phyloP scores from a whole-genome alignment of 176 grass and related monocot species.

The Leersia perrieri region DNA sequence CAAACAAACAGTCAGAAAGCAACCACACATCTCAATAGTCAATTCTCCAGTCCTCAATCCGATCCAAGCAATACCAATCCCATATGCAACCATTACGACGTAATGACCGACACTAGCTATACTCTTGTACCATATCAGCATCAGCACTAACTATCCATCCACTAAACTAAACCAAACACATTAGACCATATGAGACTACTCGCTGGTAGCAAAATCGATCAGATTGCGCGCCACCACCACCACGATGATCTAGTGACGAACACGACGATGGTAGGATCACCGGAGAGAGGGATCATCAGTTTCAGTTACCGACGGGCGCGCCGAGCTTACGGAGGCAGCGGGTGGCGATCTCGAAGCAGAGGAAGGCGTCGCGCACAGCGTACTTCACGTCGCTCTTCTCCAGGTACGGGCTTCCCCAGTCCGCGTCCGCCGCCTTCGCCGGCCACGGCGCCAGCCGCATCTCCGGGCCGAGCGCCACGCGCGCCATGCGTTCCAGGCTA shows the following conservation, averaged over 20 bases:
- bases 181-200: background rate
- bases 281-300: background rate
- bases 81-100: no score
- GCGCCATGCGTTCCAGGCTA: conserved; percentile 36
- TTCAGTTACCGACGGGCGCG: background rate
- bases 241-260: background rate
- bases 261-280: background rate
- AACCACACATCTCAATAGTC: background rate
- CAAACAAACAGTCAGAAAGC: background rate
- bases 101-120: no score
- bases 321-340: conserved; percentile 29
- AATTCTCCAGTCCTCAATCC: background rate
- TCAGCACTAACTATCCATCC: no score
- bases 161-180: background rate
- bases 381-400: background rate
- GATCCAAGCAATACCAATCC: background rate
- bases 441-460: conserved; percentile 29
- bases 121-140: no score
- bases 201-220: background rate
- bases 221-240: background rate
- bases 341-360: conserved; percentile 38
- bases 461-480: conserved; percentile 31
- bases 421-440: background rate
- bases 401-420: conserved; percentile 15
- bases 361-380: conserved; percentile 26